phyloP scores from a whole-genome alignment of 164 flowering plant species.

The Stephania japonica region DNA sequence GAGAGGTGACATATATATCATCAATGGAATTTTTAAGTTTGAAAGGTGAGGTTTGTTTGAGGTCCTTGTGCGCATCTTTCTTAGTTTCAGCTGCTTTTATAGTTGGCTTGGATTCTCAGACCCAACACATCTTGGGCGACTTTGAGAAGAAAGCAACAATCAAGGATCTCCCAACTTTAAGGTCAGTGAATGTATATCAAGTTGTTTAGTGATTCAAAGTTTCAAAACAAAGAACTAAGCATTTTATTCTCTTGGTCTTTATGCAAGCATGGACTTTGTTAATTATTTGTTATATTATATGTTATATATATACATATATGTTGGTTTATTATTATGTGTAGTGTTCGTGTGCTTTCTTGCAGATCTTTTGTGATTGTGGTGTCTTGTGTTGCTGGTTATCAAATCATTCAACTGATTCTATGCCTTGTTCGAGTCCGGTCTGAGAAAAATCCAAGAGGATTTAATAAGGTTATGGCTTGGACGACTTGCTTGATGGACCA shows the following conservation, averaged over 20 bases:
- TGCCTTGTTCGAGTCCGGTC: slow-evolving; percentile 9
- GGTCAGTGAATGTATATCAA: slow-evolving; percentile 23
- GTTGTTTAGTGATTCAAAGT: no score
- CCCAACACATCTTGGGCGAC: slow-evolving; percentile 26
- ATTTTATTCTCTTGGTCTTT: no score
- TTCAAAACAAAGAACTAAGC: no score
- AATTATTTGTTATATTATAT: no score
- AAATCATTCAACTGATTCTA: slow-evolving; percentile 42
- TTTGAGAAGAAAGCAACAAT: slow-evolving; percentile 33
- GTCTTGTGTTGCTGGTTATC: slow-evolving; percentile 47
- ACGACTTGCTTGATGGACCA: slow-evolving; percentile 51
- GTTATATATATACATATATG: background rate
- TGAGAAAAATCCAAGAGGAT: slow-evolving; percentile 5
- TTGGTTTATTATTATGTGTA: background rate
- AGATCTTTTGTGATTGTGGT: slow-evolving; percentile 41
- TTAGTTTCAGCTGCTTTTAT: slow-evolving; percentile 36
- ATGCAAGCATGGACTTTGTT: no score
- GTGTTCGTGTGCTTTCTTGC: background rate
- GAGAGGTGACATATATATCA: no score
- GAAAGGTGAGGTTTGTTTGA: slow-evolving; percentile 24
- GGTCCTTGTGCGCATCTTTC: slow-evolving; percentile 24
- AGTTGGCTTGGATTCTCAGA: slow-evolving; percentile 40
- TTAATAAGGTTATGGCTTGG: slow-evolving; percentile 33
- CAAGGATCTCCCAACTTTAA: slow-evolving; percentile 38
- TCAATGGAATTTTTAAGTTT: background rate